Evolutionary conservation across 2,329 filamentous ascomycete genomes (phyloP).

Genomic region (Diplocarpon rosae): DNA sequence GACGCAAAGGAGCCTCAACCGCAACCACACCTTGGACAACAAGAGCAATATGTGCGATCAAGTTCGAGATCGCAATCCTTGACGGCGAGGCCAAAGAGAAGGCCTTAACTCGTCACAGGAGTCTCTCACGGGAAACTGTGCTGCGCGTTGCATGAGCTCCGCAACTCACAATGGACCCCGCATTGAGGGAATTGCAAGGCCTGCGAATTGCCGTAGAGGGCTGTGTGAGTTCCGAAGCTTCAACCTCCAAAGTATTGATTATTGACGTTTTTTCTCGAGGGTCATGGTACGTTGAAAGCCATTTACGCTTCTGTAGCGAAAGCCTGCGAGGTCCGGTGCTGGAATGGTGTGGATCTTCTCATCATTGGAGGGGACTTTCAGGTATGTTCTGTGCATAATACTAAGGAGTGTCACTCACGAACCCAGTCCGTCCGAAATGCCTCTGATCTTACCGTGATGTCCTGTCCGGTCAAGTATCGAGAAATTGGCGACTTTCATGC

Average conservation of each 20-base stretch:
- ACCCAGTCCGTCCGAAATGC: slow-evolving; percentile 73
- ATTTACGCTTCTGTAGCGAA: slow-evolving; percentile 74
- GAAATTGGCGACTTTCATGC: slow-evolving; percentile 84
- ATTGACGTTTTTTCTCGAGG: slow-evolving; percentile 37
- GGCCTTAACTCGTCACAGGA: not conserved
- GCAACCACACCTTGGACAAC: no score
- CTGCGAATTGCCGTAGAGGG: slow-evolving; percentile 78
- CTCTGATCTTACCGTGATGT: slow-evolving; percentile 77
- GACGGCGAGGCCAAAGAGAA: no score
- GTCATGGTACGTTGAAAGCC: slow-evolving; percentile 81
- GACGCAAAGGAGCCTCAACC: no score
- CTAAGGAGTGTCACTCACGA: slow-evolving; percentile 5
- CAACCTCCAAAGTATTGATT: not conserved
- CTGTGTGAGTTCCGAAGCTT: slow-evolving; percentile 49
- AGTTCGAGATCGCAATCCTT: no score
- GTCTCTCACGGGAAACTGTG: not conserved
- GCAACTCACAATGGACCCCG: slow-evolving; percentile 17
- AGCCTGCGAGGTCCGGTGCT: slow-evolving; percentile 59
- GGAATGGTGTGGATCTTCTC: slow-evolving; percentile 75
- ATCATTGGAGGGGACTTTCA: slow-evolving; percentile 97
- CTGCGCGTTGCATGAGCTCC: not conserved
- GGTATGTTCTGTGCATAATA: slow-evolving; percentile 32
- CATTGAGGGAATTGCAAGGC: slow-evolving; percentile 29
- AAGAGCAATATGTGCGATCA: no score
- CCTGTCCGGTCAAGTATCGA: slow-evolving; percentile 80